phyloP scores from a whole-genome alignment of 1,139 yeast genomes.

The Blastobotrys capitulatus region DNA sequence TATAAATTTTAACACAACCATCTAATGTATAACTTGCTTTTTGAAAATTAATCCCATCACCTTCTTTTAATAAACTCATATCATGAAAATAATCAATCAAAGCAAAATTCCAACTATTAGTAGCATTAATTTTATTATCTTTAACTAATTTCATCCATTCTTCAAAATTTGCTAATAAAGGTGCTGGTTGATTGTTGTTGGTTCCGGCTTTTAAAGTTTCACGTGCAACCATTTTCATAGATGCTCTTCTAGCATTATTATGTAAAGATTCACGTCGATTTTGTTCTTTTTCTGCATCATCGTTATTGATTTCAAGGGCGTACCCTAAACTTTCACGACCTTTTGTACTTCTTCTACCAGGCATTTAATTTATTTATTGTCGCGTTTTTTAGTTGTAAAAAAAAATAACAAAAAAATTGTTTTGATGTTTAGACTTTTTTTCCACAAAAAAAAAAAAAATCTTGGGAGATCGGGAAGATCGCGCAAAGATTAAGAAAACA shows the following conservation, averaged over 20 bases:
- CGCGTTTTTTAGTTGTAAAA: background rate
- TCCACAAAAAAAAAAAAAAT: too few relatives aligned
- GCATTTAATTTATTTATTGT: background rate
- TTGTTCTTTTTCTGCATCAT: constrained; percentile 28
- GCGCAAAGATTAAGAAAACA: too few relatives aligned
- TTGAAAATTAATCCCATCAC: constrained; percentile 65
- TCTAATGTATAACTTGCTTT: constrained; percentile 75
- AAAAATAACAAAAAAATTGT: background rate
- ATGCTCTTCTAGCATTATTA: constrained; percentile 15
- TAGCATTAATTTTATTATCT: constrained; percentile 55
- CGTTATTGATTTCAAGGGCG: constrained; percentile 26
- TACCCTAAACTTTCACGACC: constrained; percentile 9
- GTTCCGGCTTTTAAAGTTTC: constrained; percentile 17
- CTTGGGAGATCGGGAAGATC: background rate
- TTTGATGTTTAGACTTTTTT: too few relatives aligned
- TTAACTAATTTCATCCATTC: constrained; percentile 91
- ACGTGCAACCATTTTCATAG: constrained; percentile 22
- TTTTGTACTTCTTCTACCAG: constrained; percentile 8
- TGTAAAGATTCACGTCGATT: constrained; percentile 20
- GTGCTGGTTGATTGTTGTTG: constrained; percentile 4
- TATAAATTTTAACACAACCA: constrained; percentile 80
- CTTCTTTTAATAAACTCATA: constrained; percentile 52
- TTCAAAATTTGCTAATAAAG: constrained; percentile 61
- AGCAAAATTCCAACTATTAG: constrained; percentile 74
- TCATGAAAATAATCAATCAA: constrained; percentile 83